Evolutionary conservation across 2,329 filamentous ascomycete species (phyloP).

Genomic region (Monilinia vaccinii-corymbosi): DNA sequence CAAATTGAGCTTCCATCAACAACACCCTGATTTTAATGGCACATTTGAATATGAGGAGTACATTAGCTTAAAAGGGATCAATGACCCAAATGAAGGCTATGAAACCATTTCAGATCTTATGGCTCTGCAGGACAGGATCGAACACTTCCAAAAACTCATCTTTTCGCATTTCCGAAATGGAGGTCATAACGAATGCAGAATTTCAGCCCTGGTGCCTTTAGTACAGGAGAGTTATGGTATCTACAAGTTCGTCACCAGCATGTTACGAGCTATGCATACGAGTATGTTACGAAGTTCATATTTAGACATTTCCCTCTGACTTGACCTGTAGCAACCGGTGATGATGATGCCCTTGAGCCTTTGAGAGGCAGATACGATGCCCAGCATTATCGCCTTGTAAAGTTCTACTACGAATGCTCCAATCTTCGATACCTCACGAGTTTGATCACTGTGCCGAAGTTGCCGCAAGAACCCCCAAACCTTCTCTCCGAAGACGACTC

Average conservation of each 20-base stretch:
- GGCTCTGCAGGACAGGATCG: slow-evolving; percentile 95
- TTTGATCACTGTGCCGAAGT: slow-evolving; percentile 89
- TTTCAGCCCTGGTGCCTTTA: slow-evolving; percentile 83
- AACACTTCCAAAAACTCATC: slow-evolving; percentile 96
- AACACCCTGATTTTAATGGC: slow-evolving; percentile 96
- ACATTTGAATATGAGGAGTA: slow-evolving; percentile 99
- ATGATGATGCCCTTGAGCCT: slow-evolving; percentile 84
- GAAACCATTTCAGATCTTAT: slow-evolving; percentile 97
- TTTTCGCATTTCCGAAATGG: slow-evolving; percentile 92
- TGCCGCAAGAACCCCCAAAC: slow-evolving; percentile 89
- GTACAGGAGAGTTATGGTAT: slow-evolving; percentile 98
- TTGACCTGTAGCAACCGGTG: slow-evolving; percentile 60
- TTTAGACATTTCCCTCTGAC: not conserved
- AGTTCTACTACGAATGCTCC: slow-evolving; percentile 99
- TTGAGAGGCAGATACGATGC: slow-evolving; percentile 85
- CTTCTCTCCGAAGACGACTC: slow-evolving; percentile 77
- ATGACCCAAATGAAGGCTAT: slow-evolving; percentile 95
- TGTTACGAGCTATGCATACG: slow-evolving; percentile 95
- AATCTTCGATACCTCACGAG: slow-evolving; percentile 95
- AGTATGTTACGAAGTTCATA: slow-evolving; percentile 46
- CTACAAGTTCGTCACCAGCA: slow-evolving; percentile 99
- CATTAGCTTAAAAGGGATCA: slow-evolving; percentile 94
- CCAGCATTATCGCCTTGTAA: slow-evolving; percentile 90
- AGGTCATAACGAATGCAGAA: slow-evolving; percentile 92
- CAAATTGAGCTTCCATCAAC: slow-evolving; percentile 92